These are phyloP conservation scores for Drosera capensis DNA, from an alignment of 148 eudicot species.

Conservation along the genomic window DNA sequence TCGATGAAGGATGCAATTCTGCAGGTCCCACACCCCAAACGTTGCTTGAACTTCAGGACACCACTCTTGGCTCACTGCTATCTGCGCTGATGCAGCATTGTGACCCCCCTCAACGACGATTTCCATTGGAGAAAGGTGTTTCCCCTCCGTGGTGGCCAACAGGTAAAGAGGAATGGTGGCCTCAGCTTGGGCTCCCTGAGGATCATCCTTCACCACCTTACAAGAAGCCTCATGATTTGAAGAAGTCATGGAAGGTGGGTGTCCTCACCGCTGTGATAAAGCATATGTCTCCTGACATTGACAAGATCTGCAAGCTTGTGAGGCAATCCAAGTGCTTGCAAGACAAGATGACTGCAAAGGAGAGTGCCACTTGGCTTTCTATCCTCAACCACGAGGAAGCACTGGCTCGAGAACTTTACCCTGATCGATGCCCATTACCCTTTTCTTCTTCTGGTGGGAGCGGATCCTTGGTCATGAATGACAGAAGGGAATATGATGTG, in stretches of 20 bases:
- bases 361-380: slow-evolving; percentile 41
- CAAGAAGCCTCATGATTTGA: slow-evolving; percentile 45
- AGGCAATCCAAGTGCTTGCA: slow-evolving; percentile 46
- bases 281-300: slow-evolving; percentile 49
- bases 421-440: slow-evolving; percentile 29
- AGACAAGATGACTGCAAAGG: slow-evolving; percentile 53
- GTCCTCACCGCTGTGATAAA: slow-evolving; percentile 43
- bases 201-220: slow-evolving; percentile 54
- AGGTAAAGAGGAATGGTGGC: slow-evolving; percentile 52
- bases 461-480: slow-evolving; percentile 30
- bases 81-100: slow-evolving; percentile 56
- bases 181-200: slow-evolving; percentile 21
- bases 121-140: slow-evolving; percentile 44
- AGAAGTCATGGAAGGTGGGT: slow-evolving; percentile 45
- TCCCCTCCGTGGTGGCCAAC: slow-evolving; percentile 61
- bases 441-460: slow-evolving; percentile 12
- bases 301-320: slow-evolving; percentile 42
- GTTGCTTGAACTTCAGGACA: slow-evolving; percentile 48
- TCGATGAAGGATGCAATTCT: slow-evolving; percentile 16
- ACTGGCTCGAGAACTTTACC: slow-evolving; percentile 32
- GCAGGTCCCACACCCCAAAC: slow-evolving; percentile 26
- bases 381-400: slow-evolving; percentile 42
- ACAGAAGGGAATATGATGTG: slow-evolving; percentile 48
- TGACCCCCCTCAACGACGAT: slow-evolving; percentile 50
- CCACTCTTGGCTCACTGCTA: slow-evolving; percentile 45